Evolutionary conservation across 2,329 filamentous ascomycete genomes (phyloP).

Genomic region (Aschersonia sp.): DNA sequence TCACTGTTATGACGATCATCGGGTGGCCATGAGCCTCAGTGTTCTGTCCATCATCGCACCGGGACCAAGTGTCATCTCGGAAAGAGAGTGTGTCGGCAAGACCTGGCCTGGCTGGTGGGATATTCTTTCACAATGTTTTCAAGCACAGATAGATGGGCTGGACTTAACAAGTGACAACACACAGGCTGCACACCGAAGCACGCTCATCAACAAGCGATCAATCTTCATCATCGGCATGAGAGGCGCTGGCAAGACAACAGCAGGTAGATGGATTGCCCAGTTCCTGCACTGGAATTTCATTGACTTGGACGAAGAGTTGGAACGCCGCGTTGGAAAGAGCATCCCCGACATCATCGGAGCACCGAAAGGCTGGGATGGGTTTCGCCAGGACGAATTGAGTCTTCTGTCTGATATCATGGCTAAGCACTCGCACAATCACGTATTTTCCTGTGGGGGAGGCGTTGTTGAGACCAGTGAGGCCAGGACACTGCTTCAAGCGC

Average conservation of each 20-base stretch:
- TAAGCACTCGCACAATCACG: conserved; percentile 58
- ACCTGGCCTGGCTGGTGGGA: conserved; percentile 99
- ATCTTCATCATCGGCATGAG: conserved; percentile 96
- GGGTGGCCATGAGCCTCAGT: conserved; percentile 97
- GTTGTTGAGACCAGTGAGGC: conserved; percentile 78
- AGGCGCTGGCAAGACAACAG: conserved; percentile 91
- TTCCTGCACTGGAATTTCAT: conserved; percentile 64
- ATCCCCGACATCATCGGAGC: conserved; percentile 77
- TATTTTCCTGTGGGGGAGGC: conserved; percentile 90
- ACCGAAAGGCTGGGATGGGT: conserved; percentile 69
- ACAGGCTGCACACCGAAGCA: conserved; percentile 4
- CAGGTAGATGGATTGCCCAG: conserved; percentile 70
- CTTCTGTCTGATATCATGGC: conserved; percentile 61
- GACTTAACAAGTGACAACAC: conserved; percentile 28
- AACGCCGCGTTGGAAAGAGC: conserved; percentile 54
- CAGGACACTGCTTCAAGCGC: conserved; percentile 58
- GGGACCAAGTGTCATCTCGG: conserved; percentile 60
- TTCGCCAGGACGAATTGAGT: conserved; percentile 64
- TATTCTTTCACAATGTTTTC: conserved; percentile 63
- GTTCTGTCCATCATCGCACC: conserved; percentile 66
- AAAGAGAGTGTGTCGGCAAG: conserved; percentile 89
- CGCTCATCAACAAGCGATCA: conserved; percentile 36
- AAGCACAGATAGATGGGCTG: conserved; percentile 60
- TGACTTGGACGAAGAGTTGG: conserved; percentile 80
- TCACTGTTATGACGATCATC: conserved; percentile 93